Evolutionary conservation across 805 yeast species (phyloP), one percentile per base, ranked within the genome.

Genomic region (Kuraishia borneana): DNA sequence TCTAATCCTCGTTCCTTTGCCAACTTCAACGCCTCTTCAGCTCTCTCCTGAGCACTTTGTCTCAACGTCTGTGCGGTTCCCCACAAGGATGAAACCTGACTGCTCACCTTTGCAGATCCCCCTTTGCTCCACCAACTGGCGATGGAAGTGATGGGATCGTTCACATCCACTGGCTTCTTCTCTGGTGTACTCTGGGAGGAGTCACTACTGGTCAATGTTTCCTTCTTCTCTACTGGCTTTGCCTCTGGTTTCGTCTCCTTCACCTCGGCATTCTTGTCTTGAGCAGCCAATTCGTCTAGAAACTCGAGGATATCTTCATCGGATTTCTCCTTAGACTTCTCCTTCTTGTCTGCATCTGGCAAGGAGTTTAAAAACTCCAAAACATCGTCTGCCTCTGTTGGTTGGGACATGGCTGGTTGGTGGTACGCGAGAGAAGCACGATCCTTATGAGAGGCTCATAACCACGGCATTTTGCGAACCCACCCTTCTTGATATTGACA

Each of bases 331-430:
- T 42, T 45, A 28, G 36, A 42, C 19, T 42, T 40, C 18, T 51
- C 57, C 26, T 44, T 46, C 29, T 65, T 58, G 18, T 67, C 63
- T 3, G 36, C 14, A 33, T 78, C 85, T 3, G 94, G 92, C 32
- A 85, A 67, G 1, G 88, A 79, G 47, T 81, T 85, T 44, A 83
- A 65, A 49, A 83, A 83, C 42, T 82, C 89, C 36, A 83, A 64
- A 4, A 83, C 89, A 45, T 82, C 89, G 42, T 79, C 83, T 18
- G 77, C 76, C 38, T 76, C 79, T 14, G 65, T 61, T 4, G 65
- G 46, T 36, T 57, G 60, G 35, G n/a, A n/a, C n/a, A n/a, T n/a
- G n/a, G n/a, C n/a, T n/a, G n/a, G n/a, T n/a, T n/a, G n/a, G n/a
- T n/a, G n/a, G n/a, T n/a, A n/a, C n/a, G n/a, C n/a, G n/a, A n/a